These are phyloP conservation scores for Mycena kentingensis DNA, from an alignment of 768 basidiomycete genomes.

Conservation along the genomic window DNA sequence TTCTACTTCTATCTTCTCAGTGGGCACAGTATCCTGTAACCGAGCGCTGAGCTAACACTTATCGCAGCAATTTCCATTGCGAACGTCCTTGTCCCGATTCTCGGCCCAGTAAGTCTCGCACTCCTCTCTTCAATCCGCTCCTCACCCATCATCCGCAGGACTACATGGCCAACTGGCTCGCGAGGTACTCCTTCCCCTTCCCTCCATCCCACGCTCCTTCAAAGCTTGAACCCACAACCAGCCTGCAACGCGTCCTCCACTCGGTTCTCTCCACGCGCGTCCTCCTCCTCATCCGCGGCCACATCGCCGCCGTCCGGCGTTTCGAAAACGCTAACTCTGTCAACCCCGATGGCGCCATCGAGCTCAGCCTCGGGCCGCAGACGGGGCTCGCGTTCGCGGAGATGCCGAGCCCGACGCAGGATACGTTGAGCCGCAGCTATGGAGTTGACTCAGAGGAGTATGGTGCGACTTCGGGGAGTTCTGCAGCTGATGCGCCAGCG, in stretches of 20 bases:
- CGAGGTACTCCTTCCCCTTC: slow-evolving; percentile 33
- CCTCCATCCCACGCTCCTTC: not conserved
- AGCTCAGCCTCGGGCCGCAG: no score
- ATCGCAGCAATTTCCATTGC: slow-evolving; percentile 38
- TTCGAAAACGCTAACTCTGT: no score
- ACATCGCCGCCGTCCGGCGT: not conserved
- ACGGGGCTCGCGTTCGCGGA: no score
- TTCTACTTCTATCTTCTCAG: slow-evolving; percentile 44
- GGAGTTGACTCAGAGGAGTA: no score
- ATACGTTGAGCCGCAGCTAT: no score
- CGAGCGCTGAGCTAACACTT: not conserved
- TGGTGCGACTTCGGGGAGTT: no score
- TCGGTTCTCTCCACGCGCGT: slow-evolving; percentile 45
- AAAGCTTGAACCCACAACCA: slow-evolving; percentile 25
- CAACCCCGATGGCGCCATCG: no score
- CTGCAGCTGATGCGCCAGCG: no score
- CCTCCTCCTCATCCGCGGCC: slow-evolving; percentile 36
- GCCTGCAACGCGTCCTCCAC: slow-evolving; percentile 44
- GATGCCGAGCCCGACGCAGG: no score
- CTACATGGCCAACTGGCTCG: slow-evolving; percentile 44
- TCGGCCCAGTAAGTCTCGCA: slow-evolving; percentile 30
- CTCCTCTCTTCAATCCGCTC: not conserved
- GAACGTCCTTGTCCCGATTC: slow-evolving; percentile 42
- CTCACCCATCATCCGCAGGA: not conserved
- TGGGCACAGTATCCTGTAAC: slow-evolving; percentile 20